phyloP scores from a whole-genome alignment of 2,329 filamentous ascomycete genomes.

The Talaromyces rugulosus region DNA sequence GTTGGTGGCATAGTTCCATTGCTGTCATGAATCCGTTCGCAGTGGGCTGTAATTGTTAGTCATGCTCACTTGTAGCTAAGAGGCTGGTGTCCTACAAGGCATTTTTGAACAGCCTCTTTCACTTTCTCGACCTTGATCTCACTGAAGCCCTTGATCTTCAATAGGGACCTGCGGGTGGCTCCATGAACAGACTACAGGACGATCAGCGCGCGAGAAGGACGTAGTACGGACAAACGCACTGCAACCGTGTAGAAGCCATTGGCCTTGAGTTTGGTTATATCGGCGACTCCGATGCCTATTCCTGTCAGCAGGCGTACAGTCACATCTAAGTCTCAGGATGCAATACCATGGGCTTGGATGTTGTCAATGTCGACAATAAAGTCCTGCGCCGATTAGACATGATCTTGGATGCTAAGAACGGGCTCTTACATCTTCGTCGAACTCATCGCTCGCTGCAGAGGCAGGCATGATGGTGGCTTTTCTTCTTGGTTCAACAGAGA shows the following conservation, averaged over 20 bases:
- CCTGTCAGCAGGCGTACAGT: background rate
- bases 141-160: slow-evolving; percentile 67
- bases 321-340: background rate
- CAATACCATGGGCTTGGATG: slow-evolving; percentile 59
- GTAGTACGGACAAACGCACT: slow-evolving; percentile 32
- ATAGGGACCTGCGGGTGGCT: slow-evolving; percentile 56
- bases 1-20: slow-evolving; percentile 59
- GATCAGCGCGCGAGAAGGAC: background rate
- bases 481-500: background rate
- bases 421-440: slow-evolving; percentile 44
- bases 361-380: slow-evolving; percentile 64
- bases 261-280: slow-evolving; percentile 62
- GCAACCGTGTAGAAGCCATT: slow-evolving; percentile 62
- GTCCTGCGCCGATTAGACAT: slow-evolving; percentile 34
- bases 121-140: slow-evolving; percentile 68
- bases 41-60: slow-evolving; percentile 45
- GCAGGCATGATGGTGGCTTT: slow-evolving; percentile 41
- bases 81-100: slow-evolving; percentile 42
- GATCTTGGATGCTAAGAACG: background rate
- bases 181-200: slow-evolving; percentile 52
- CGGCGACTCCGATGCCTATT: slow-evolving; percentile 58
- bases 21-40: slow-evolving; percentile 62
- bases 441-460: slow-evolving; percentile 51
- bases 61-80: background rate
- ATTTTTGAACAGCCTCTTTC: slow-evolving; percentile 63